These are phyloP conservation scores for Aquanectria penicillioides DNA, from an alignment of 2,329 filamentous ascomycete species.

Conservation along the genomic window DNA sequence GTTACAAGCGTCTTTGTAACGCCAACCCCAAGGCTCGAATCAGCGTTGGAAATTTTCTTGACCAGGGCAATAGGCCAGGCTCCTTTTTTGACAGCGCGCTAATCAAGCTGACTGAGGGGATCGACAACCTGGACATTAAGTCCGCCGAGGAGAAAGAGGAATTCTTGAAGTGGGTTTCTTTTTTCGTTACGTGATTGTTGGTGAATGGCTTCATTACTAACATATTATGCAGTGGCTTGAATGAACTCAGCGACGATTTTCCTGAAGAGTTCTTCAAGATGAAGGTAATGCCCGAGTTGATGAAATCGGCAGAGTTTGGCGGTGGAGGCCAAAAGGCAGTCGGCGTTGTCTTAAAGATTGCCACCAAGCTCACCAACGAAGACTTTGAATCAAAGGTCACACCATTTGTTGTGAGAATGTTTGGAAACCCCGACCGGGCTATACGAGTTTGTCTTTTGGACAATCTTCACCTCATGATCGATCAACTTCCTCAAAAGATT, in stretches of 20 bases:
- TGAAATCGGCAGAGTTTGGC: slow-evolving; percentile 99
- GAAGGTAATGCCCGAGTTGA: slow-evolving; percentile 91
- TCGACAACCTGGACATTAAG: slow-evolving; percentile 93
- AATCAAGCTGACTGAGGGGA: slow-evolving; percentile 90
- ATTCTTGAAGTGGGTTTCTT: slow-evolving; percentile 72
- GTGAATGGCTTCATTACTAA: too few species aligned
- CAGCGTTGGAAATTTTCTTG: slow-evolving; percentile 85
- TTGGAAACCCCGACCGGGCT: slow-evolving; percentile 90
- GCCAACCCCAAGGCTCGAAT: slow-evolving; percentile 89
- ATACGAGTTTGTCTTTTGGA: slow-evolving; percentile 92
- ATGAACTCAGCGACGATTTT: slow-evolving; percentile 89
- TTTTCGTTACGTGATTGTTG: too few species aligned
- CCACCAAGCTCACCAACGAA: slow-evolving; percentile 84
- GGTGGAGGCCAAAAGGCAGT: slow-evolving; percentile 95
- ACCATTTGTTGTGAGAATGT: slow-evolving; percentile 87
- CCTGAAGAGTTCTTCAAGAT: slow-evolving; percentile 98
- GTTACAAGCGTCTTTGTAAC: slow-evolving; percentile 90
- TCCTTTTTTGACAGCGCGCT: slow-evolving; percentile 94
- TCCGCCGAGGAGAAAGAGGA: slow-evolving; percentile 83
- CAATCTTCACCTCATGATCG: slow-evolving; percentile 89
- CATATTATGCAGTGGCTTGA: slow-evolving; percentile 71
- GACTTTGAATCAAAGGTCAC: slow-evolving; percentile 88
- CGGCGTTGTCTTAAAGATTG: slow-evolving; percentile 88
- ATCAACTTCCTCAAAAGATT: slow-evolving; percentile 84
- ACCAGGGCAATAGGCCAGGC: slow-evolving; percentile 83